Base-by-base conservation (phyloP, 2,329 filamentous ascomycete species). In the Escovopsis sp. region DNA sequence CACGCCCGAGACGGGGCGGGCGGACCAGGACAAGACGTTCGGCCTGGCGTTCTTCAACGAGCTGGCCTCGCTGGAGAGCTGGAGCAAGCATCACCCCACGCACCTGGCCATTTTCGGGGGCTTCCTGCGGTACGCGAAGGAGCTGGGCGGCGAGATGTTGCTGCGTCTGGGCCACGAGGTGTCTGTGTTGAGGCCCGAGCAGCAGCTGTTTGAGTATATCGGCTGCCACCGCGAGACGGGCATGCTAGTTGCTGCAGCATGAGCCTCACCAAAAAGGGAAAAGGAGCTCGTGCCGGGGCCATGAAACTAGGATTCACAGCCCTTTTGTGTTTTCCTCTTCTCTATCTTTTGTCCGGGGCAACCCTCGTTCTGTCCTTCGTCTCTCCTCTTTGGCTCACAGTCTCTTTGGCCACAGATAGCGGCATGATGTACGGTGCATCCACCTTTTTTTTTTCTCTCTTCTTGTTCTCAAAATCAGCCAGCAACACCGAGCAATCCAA, bases 141-240 rank as follows among this genome's bases (percentile, higher is more conserved):
- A 48, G 45, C 41, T 62, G 30, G 41, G 54, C 14, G 51, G 56
- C 32, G 45, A 54, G n/a, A 27, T 36, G 18, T 19, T n/a, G 10
- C 42, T 63, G 32, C 44, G 53, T 14, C 31, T 63, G 27, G 62
- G 56, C 38, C 59, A 63, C 38, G 58, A 63, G 42, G 52, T 63
- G 11, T 45, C 56, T 34, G 55, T 62, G 5, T 39, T 63, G 21
- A 43, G 53, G 36, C 45, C 48, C 6, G 55, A 52, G 29, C 56
- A 62, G 46, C 60, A 62, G 41, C 38, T 49, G 5, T 60, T 63
- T 38, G 60, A 63, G 47, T 63, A 63, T 39, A 41, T 62, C 10
- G 52, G 47, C 7, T 63, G 59, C 30, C 59, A 62, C 43, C 38
- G 40, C 5, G 47, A 45, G 15, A 58, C 50, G 2, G 56, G 56